Evolutionary conservation across 78 protist species (phyloP).

Genomic region (Dictyostelium capitatum): DNA sequence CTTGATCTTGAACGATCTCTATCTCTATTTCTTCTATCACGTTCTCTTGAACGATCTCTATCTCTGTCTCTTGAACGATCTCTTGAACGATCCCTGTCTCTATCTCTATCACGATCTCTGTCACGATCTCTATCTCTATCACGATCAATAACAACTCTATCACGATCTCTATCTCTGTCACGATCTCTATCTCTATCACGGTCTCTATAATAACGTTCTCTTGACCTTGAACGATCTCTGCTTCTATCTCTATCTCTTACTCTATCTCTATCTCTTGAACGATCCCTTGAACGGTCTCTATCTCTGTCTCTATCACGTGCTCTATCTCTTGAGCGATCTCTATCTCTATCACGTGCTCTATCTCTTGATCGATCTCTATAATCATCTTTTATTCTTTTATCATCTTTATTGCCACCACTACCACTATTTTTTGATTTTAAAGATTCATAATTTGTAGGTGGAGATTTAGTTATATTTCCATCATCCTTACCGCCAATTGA

Average conservation of each 20-base stretch:
- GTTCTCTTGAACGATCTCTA: constrained; percentile 9
- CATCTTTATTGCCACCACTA: neutral
- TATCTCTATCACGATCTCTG: neutral
- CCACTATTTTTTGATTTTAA: neutral
- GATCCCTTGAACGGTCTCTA: neutral
- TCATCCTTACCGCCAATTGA: neutral
- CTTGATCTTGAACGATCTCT: constrained; percentile 35
- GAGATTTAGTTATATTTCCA: constrained; percentile 14
- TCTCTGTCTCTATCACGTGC: constrained; percentile 31
- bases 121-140: constrained; percentile 2
- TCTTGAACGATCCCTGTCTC: neutral
- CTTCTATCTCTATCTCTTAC: neutral
- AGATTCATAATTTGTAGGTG: neutral
- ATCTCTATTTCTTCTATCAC: constrained; percentile 2
- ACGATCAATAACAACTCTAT: neutral
- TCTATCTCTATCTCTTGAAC: constrained; percentile 4
- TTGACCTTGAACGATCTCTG: constrained; percentile 17
- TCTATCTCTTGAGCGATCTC: neutral
- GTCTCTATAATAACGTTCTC: constrained; percentile 8
- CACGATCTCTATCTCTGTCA: constrained; percentile 15
- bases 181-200: constrained; percentile 5
- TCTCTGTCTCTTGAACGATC: neutral
- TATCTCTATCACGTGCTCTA: neutral
- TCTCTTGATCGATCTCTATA: neutral
- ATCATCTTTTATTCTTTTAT: constrained; percentile 7